Percentiles rank a stretch among this genome's conserved stretches.
Evolutionary conservation across 2,329 filamentous ascomycete species (phyloP).

Genomic region (Colletotrichum magnum): DNA sequence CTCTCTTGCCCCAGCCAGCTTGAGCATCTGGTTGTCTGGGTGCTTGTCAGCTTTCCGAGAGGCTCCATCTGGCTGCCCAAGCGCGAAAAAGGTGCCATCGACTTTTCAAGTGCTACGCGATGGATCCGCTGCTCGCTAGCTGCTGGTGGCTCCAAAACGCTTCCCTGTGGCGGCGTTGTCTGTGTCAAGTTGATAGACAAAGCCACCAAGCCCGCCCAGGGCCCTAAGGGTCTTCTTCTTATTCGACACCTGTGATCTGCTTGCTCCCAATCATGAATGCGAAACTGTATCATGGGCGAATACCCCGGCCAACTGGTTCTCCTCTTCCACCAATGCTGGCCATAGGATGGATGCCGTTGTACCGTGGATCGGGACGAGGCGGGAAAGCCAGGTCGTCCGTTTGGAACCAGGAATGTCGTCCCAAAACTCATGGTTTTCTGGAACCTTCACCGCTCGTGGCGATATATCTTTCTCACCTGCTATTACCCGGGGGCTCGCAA

Average conservation of each 20-base stretch:
- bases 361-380: background rate
- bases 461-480: background rate
- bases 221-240: conserved; percentile 1
- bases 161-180: conserved; percentile 21
- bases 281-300: background rate
- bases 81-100: conserved; percentile 22
- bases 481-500: background rate
- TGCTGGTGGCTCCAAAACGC: conserved; percentile 16
- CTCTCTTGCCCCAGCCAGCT: conserved; percentile 18
- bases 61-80: conserved; percentile 26
- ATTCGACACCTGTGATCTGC: conserved; percentile 1
- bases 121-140: conserved; percentile 18
- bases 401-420: conserved; percentile 4
- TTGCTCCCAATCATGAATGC: conserved; percentile 14
- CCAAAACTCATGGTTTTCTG: conserved; percentile 7
- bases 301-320: background rate
- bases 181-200: conserved; percentile 33
- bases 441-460: background rate
- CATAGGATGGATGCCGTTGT: background rate
- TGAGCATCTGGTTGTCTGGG: conserved; percentile 9
- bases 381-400: conserved; percentile 1
- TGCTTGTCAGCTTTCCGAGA: conserved; percentile 29
- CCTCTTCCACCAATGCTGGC: background rate
- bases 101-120: conserved; percentile 3
- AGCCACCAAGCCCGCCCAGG: background rate